Evolutionary conservation across 192 early-diverging fungal genomes (phyloP).

Genomic region (Linnemannia elongata): DNA sequence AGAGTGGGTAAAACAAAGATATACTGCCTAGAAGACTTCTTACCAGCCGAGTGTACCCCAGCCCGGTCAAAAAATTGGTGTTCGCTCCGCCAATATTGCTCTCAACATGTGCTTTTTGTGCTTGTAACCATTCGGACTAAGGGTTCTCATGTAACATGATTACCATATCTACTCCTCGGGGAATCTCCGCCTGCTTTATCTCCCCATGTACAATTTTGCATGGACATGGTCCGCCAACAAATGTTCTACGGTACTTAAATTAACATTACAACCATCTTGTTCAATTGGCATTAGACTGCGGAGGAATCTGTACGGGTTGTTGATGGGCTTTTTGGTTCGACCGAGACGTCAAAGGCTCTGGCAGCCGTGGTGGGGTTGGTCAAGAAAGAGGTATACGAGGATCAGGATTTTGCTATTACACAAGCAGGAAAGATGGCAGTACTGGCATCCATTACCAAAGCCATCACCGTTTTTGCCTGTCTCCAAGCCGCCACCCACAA

Average conservation of each 20-base stretch:
- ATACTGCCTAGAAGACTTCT: background rate
- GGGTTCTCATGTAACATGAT: background rate
- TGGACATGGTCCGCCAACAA: slow-evolving; percentile 3
- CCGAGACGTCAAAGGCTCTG: slow-evolving; percentile 91
- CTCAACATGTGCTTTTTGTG: slow-evolving; percentile 9
- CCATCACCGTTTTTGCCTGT: slow-evolving; percentile 87
- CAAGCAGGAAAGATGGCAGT: slow-evolving; percentile 77
- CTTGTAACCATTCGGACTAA: slow-evolving; percentile 1
- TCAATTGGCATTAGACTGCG: slow-evolving; percentile 66
- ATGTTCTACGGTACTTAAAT: background rate
- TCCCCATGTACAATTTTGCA: slow-evolving; percentile 11
- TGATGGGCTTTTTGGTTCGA: slow-evolving; percentile 95
- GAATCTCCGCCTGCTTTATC: background rate
- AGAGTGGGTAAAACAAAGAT: background rate
- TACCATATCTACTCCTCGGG: background rate
- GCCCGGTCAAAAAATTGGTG: background rate
- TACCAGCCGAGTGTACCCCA: background rate
- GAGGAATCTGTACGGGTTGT: slow-evolving; percentile 92
- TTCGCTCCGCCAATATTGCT: background rate
- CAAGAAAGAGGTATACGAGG: slow-evolving; percentile 78
- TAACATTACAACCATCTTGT: background rate
- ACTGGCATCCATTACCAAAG: slow-evolving; percentile 82
- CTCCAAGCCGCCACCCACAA: slow-evolving; percentile 86
- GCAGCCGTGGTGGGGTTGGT: slow-evolving; percentile 86
- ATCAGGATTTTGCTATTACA: slow-evolving; percentile 73